Base-by-base conservation (phyloP, 192 early-diverging fungal species). In the Obelidium mucronatum region DNA sequence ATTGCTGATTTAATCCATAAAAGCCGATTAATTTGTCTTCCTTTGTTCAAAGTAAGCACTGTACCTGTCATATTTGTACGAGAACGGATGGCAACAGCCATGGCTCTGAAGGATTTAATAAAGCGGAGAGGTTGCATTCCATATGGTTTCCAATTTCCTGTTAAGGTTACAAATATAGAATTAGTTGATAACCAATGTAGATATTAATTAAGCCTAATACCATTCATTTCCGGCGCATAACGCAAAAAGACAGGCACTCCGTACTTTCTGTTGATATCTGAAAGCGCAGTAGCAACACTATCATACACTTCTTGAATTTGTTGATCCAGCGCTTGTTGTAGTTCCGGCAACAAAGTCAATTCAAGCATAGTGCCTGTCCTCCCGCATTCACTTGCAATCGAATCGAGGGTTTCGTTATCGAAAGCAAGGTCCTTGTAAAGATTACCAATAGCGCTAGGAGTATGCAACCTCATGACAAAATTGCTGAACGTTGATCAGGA, bases 141-240 rank as follows among this genome's bases (percentile, higher is more conserved):
- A 67, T 82, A 82, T 8, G 3, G 13, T 22, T 35, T 35, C 80
- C 80, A 81, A 48, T 79, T 37, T n/a, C 79, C 79, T 80, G 51
- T 33, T 15, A 55, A 6, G 19, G 3, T 28, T 37, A 65, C 13
- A 11, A 60, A 30, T 60, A 19, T 60, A 11, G 33, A 33, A 60
- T 30, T 30, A 60, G 58, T 11, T 28, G 8, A 19, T 8, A 60
- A 11, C 8, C 58, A 60, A 60, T 15, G 11, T 19, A 6, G 39
- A 65, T 13, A 11, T 28, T 4, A 30, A 11, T 28, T 69, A 19
- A 80, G 82, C 35, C 79, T 11, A 51, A 1, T 37, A 82, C 81
- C 83, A 61, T 84, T 84, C 83, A 84, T 84, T 44, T 84, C 83
- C 52, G 83, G 83, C 56, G 77, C 81, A 40, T 51, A 84, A 8